Conservation (phyloP, 2,329 filamentous ascomycete species). For the Fusarium sp. region DNA sequence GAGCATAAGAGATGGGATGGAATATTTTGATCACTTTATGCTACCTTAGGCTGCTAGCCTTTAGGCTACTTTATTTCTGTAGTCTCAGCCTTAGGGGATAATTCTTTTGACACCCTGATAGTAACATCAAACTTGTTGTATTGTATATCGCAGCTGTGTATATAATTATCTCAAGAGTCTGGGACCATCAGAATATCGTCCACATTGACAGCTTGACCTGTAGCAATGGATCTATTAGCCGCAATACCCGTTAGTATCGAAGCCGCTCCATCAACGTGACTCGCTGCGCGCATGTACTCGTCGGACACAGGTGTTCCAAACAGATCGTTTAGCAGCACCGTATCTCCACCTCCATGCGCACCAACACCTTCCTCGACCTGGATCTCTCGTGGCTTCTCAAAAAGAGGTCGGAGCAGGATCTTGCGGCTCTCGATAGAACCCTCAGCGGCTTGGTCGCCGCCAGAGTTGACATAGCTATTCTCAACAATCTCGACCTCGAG, state of each 20-base stretch:
- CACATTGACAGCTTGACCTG: slow-evolving; percentile 66
- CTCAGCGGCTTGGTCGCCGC: slow-evolving; percentile 66
- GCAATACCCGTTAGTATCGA: slow-evolving; percentile 70
- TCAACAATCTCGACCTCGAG: slow-evolving; percentile 72
- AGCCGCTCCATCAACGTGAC: slow-evolving; percentile 67
- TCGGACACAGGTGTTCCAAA: slow-evolving; percentile 66
- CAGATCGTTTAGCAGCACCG: slow-evolving; percentile 65
- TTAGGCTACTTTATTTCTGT: too few species aligned
- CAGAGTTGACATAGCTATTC: slow-evolving; percentile 70
- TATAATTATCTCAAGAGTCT: not conserved
- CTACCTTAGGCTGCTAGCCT: too few species aligned
- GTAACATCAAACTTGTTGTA: not conserved
- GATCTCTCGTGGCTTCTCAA: slow-evolving; percentile 67
- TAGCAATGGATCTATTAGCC: slow-evolving; percentile 67
- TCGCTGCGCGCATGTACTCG: slow-evolving; percentile 64
- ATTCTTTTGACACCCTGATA: too few species aligned
- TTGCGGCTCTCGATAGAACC: slow-evolving; percentile 62
- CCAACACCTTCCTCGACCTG: slow-evolving; percentile 63
- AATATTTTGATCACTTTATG: too few species aligned
- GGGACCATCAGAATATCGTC: slow-evolving; percentile 58
- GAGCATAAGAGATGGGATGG: too few species aligned
- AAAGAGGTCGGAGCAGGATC: slow-evolving; percentile 63
- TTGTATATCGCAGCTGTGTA: not conserved
- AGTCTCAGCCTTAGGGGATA: too few species aligned
- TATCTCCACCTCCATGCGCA: slow-evolving; percentile 70